Evolutionary conservation across 257 asterid species (phyloP), one percentile per base, ranked within the genome.

Genomic region (Scutellaria baicalensis): DNA sequence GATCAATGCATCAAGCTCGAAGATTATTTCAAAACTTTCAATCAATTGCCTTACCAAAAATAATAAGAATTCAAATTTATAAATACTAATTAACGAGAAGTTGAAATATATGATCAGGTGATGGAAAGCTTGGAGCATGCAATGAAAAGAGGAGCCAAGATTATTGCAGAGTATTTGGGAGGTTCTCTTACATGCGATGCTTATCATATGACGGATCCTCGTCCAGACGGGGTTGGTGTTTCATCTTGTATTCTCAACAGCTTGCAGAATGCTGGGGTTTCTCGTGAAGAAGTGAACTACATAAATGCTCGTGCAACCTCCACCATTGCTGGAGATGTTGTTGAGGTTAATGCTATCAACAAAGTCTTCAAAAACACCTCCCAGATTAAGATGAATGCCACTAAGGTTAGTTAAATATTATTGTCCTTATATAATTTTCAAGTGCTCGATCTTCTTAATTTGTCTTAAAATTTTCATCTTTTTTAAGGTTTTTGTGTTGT

Each of bases 231-330:
- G 6, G 50, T 72, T 4, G 84, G 83, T 1, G 76, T 82, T 21
- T 78, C 84, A 3, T 60, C 80, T 33, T 86, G 87, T 72, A 83
- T 84, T 23, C 36, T 17, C 45, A 75, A 78, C 72, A 77, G 80
- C 54, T 58, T 79, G 60, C 17, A 66, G 61, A 70, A 76, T 66
- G 73, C 77, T 0, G 68, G 68, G 14, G 81, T 86, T 40, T 77
- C 87, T 2, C 84, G 85, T 2, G 89, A 86, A 78, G 92, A 86
- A 82, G 89, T 86, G 62, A 84, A 84, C 74, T 86, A 84, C 27
- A 65, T 84, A 16, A 86, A 86, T 80, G 84, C 85, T 74, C 89
- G 81, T 66, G 89, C 89, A 27, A 86, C 92, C 16, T 83, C 92
- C 11, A 86, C 92, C 7, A 51, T 80, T 23, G 85, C 82, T 1